Base-by-base conservation (phyloP, 176 grass and related monocot genomes). In the Cenchrus americanus region DNA sequence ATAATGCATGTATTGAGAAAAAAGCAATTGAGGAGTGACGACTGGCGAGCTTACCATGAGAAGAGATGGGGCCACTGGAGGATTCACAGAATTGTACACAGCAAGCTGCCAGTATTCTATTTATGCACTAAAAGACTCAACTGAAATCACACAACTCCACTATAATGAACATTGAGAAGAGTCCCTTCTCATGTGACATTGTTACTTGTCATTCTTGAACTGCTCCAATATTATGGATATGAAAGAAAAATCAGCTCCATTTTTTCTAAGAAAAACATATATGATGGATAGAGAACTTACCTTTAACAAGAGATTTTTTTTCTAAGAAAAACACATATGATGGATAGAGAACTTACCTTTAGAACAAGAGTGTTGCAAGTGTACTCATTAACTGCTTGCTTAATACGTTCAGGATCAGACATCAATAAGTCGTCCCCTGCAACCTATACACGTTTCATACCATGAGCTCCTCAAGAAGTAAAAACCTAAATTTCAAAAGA, bases 281-380 rank as follows among this genome's bases (percentile, higher is more conserved):
- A 88, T 37, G 47, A n/a, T n/a, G n/a, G n/a, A n/a, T n/a, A n/a
- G n/a, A n/a, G n/a, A n/a, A n/a, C n/a, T n/a, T n/a, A n/a, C n/a
- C n/a, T n/a, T n/a, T n/a, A n/a, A n/a, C n/a, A n/a, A n/a, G n/a
- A n/a, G n/a, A n/a, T n/a, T n/a, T n/a, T n/a, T n/a, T n/a, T n/a
- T n/a, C n/a, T n/a, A n/a, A n/a, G n/a, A n/a, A n/a, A n/a, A n/a
- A n/a, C n/a, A n/a, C n/a, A n/a, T n/a, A n/a, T n/a, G 49, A 58
- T 0, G 57, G 43, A n/a, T 60, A 5, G 11, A 44, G 5, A n/a
- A 74, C 59, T 86, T 73, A 87, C 96, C 96, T 99, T 94, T 19
- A 99, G 93, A 92, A 90, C 80, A 96, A 99, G 93, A 83, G 93
- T 93, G 65, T 95, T 93, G 54, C 93, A 99, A 87, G 91, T 92